These are phyloP conservation scores for Trichoderma cornu-damae DNA, from an alignment of 2,329 filamentous ascomycete genomes.

Conservation along the genomic window DNA sequence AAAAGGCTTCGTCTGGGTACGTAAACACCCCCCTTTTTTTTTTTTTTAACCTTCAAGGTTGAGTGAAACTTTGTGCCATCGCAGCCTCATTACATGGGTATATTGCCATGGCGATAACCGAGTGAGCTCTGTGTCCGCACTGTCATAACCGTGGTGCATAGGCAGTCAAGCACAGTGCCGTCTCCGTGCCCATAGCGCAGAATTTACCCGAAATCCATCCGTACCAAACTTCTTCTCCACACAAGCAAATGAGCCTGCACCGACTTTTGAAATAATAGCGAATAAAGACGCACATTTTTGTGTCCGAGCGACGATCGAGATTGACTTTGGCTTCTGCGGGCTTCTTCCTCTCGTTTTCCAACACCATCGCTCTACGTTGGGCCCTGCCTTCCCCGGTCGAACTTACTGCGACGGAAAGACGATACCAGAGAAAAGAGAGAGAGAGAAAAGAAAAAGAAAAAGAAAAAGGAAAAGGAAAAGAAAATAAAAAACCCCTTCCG, in stretches of 20 bases:
- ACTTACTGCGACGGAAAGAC: neutral
- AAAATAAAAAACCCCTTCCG: constrained; percentile 21
- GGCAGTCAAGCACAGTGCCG: constrained; percentile 5
- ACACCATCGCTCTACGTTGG: neutral
- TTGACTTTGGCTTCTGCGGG: constrained; percentile 1
- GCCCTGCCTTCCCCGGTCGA: constrained; percentile 20
- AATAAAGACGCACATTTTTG: constrained; percentile 35
- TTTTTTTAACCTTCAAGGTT: too few relatives aligned
- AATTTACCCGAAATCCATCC: constrained; percentile 30
- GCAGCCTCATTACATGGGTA: too few relatives aligned
- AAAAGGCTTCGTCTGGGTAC: neutral
- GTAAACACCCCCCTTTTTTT: too few relatives aligned
- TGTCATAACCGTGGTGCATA: neutral
- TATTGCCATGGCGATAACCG: constrained; percentile 1
- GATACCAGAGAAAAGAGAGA: too few relatives aligned
- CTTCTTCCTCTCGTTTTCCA: neutral
- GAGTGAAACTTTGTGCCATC: neutral
- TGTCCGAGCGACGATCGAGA: constrained; percentile 13
- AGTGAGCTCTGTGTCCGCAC: neutral
- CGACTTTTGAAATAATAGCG: constrained; percentile 38
- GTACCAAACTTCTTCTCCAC: constrained; percentile 30
- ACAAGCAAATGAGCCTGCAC: constrained; percentile 36
- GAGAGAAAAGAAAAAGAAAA: constrained; percentile 1
- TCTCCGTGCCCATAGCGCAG: constrained; percentile 22
- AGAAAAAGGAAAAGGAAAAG: neutral